Evolutionary conservation across 2,329 filamentous ascomycete species (phyloP).

Genomic region (Pseudogymnoascus sp.): DNA sequence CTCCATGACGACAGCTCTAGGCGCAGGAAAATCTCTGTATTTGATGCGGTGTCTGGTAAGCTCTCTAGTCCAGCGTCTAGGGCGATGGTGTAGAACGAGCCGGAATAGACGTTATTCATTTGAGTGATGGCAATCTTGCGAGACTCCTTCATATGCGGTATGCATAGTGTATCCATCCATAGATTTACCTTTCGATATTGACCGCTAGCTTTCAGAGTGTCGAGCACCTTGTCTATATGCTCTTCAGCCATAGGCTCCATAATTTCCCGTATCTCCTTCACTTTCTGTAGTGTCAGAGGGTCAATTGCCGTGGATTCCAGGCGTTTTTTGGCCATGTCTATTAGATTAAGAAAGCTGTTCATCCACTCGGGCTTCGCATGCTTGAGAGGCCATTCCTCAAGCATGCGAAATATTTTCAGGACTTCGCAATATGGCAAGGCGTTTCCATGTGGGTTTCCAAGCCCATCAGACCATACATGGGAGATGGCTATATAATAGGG

Average conservation of each 20-base stretch:
- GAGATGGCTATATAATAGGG: constrained; percentile 18
- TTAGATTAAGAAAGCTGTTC: not conserved
- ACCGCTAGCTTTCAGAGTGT: not conserved
- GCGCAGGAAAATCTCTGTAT: not conserved
- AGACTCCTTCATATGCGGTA: not conserved
- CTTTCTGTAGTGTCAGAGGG: not conserved
- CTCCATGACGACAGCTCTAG: not conserved
- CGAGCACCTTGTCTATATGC: not conserved
- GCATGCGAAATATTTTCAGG: not conserved
- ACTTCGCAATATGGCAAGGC: constrained; percentile 15
- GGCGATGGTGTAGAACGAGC: constrained; percentile 12
- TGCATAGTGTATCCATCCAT: constrained; percentile 1
- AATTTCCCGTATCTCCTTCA: not conserved
- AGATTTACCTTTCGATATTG: not conserved
- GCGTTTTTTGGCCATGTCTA: not conserved
- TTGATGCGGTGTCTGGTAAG: not conserved
- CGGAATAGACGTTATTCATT: not conserved
- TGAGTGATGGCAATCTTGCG: constrained; percentile 8
- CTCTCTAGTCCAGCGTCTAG: not conserved
- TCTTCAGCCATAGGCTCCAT: not conserved
- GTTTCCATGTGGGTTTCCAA: constrained; percentile 16
- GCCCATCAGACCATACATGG: constrained; percentile 19
- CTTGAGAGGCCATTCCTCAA: not conserved
- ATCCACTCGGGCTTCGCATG: not conserved
- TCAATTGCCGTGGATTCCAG: not conserved